Evolutionary conservation across 257 asterid species (phyloP).

Genomic region (Solanum pinnatisectum): DNA sequence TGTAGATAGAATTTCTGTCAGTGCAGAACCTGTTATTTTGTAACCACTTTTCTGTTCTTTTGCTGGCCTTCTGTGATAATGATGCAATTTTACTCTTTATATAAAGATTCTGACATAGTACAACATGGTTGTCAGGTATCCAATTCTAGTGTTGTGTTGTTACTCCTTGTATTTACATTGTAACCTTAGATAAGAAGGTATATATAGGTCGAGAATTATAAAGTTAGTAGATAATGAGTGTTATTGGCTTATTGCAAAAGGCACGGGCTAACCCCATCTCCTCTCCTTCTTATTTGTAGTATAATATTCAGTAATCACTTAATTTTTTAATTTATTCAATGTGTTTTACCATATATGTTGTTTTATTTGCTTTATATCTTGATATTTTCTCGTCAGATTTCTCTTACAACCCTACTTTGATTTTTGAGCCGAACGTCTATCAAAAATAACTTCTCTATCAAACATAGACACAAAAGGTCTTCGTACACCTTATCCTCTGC

Average conservation of each 20-base stretch:
- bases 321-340: neutral
- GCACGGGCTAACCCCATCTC: neutral
- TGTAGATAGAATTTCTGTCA: neutral
- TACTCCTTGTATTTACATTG: neutral
- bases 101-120: neutral
- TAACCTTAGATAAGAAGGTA: neutral
- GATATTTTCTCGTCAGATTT: neutral
- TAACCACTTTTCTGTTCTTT: neutral
- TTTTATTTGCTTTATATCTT: neutral
- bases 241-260: neutral
- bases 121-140: neutral
- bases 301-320: neutral
- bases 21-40: neutral
- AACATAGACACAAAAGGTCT: neutral
- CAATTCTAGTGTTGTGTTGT: neutral
- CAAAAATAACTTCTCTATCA: neutral
- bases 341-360: neutral
- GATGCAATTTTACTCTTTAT: neutral
- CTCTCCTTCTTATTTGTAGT: neutral
- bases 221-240: neutral
- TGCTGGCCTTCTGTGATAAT: neutral
- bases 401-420: neutral
- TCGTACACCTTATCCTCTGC: neutral
- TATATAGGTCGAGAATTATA: neutral
- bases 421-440: neutral